Conservation (phyloP, 495 filamentous ascomycete genomes). For the Aspergillus affinis region DNA sequence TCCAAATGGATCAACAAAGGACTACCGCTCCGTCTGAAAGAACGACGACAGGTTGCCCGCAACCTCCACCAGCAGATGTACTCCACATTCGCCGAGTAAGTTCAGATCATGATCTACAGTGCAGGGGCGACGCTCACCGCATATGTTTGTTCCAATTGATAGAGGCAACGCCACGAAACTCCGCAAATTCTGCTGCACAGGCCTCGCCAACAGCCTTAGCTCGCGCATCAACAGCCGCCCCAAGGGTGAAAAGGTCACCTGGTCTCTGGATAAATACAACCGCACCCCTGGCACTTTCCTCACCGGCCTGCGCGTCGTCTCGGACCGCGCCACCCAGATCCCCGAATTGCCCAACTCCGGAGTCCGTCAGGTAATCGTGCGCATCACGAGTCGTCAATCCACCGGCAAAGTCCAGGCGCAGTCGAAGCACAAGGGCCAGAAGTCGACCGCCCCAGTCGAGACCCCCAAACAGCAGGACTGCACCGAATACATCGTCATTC, state of each 20-base stretch:
- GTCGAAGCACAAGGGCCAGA: background rate
- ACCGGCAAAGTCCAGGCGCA: constrained; percentile 27
- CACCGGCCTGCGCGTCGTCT: constrained; percentile 52
- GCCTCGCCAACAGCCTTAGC: constrained; percentile 56
- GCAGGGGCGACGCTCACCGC: background rate
- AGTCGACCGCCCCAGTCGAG: background rate
- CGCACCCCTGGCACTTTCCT: constrained; percentile 47
- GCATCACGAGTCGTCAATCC: constrained; percentile 65
- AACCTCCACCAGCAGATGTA: constrained; percentile 69
- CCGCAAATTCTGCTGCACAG: constrained; percentile 56
- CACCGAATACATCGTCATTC: constrained; percentile 77
- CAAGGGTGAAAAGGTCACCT: constrained; percentile 51
- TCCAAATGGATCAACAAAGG: constrained; percentile 33
- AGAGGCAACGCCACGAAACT: constrained; percentile 61
- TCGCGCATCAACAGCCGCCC: constrained; percentile 56
- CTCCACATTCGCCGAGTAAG: constrained; percentile 65
- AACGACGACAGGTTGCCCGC: constrained; percentile 41
- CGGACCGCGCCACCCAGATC: constrained; percentile 56
- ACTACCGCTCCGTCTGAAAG: constrained; percentile 42
- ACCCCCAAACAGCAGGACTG: constrained; percentile 58
- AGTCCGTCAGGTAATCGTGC: constrained; percentile 70
- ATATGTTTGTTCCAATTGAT: background rate
- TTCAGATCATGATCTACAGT: background rate
- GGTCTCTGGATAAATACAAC: constrained; percentile 67
- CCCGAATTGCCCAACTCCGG: constrained; percentile 46